These are phyloP conservation scores for Neopestalotiopsis rosae DNA, from an alignment of 2,329 filamentous ascomycete species.

Conservation along the genomic window DNA sequence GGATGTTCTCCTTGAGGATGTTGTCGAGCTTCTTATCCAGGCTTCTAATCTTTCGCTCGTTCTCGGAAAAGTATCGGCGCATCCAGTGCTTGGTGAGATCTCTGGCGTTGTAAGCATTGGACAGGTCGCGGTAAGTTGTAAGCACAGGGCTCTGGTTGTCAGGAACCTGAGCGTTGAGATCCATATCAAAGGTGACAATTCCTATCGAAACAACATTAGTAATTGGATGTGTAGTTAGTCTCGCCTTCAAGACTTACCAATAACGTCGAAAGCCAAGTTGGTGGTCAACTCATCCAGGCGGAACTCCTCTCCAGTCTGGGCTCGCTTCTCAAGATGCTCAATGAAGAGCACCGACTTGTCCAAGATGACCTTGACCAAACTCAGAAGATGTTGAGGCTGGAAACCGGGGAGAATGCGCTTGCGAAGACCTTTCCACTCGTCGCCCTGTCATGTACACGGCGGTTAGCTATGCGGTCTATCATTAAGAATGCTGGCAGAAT, in stretches of 20 bases:
- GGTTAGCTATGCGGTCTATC: neutral
- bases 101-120: constrained; percentile 8
- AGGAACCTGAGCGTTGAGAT: constrained; percentile 20
- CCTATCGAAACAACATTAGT: neutral
- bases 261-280: constrained; percentile 25
- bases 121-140: constrained; percentile 14
- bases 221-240: neutral
- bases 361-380: constrained; percentile 21
- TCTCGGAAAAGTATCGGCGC: constrained; percentile 16
- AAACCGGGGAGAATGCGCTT: constrained; percentile 19
- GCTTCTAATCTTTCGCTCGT: constrained; percentile 13
- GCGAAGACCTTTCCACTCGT: constrained; percentile 19
- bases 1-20: constrained; percentile 15
- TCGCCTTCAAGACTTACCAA: constrained; percentile 17
- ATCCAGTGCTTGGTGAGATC: constrained; percentile 14
- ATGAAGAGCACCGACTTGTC: constrained; percentile 24
- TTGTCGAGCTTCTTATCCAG: constrained; percentile 18
- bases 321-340: constrained; percentile 18
- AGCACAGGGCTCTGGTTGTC: constrained; percentile 13
- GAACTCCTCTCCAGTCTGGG: constrained; percentile 20
- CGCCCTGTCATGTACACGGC: constrained; percentile 9
- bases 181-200: constrained; percentile 17
- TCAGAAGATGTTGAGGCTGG: constrained; percentile 24
- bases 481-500: too few species aligned
- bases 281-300: constrained; percentile 19